Base-by-base conservation (phyloP, 257 asterid genomes). In the Pogostemon cablin region DNA sequence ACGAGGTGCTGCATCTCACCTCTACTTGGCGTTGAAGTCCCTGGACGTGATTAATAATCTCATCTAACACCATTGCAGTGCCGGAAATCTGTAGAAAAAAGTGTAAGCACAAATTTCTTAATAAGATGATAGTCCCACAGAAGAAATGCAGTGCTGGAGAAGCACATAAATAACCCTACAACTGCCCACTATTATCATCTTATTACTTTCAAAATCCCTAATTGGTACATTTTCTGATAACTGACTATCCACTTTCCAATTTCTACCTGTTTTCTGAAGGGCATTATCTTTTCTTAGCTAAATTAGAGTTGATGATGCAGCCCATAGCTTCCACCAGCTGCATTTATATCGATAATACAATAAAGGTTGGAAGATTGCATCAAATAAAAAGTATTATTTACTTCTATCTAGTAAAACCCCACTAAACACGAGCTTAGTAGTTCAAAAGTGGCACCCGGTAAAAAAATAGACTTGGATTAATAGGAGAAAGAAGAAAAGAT, bases 61-160 rank as follows among this genome's bases (percentile, higher is more conserved):
- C 98, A 85, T 93, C 98, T 85, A 93, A 76, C 75, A 93, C 98
- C 92, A 90, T 78, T 69, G 99, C 99, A 61, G 99, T 93, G 34
- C 99, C 99, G 20, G 99, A 89, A 69, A 93, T 86, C 99, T 93
- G 90, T 77, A 62, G 44, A 75, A 38, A 49, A 46, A 56, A 65
- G 59, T 46, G 52, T 37, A 65, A 57, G 62, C 47, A 50, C 69
- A n/a, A 62, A 56, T 20, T 46, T 47, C 42, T 20, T 25, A n/a
- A 49, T 62, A 62, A 10, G 54, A 66, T n/a, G 34, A 20, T 4
- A 55, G 49, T 41, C 37, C 40, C n/a, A 9, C 17, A 7, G 5
- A 71, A 46, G 48, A 72, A 56, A 52, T 7, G 5, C 7, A 11
- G 15, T 32, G 66, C 49, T 38, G 57, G 48, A 3, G 52, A 40